These are phyloP conservation scores for Pinus taeda DNA, from an alignment of 75 land plant genomes.

Conservation along the genomic window DNA sequence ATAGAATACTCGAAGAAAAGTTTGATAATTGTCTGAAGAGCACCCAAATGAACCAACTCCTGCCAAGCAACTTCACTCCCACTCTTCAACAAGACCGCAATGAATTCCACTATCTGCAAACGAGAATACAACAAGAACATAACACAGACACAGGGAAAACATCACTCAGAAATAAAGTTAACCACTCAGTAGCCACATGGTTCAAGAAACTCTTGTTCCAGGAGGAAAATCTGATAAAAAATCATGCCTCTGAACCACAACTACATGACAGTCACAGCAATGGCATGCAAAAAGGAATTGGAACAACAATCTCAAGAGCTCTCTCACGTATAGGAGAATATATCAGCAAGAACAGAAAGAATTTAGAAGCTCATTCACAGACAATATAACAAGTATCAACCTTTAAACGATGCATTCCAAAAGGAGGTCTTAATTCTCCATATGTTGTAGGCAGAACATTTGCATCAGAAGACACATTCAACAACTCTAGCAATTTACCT, in stretches of 20 bases:
- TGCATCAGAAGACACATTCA: conserved; percentile 68
- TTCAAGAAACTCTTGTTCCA: neutral
- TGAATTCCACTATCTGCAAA: conserved; percentile 92
- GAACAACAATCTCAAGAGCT: neutral
- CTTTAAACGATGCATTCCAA: conserved; percentile 96
- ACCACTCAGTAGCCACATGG: neutral
- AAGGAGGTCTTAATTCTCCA: conserved; percentile 89
- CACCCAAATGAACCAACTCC: conserved; percentile 74
- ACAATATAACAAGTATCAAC: conserved; percentile 21
- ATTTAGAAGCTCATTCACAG: neutral
- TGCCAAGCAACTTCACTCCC: conserved; percentile 84
- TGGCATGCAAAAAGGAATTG: neutral
- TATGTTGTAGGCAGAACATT: conserved; percentile 74
- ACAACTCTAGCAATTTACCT: conserved; percentile 76
- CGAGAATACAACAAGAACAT: neutral
- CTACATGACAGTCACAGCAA: neutral
- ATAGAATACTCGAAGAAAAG: conserved; percentile 89
- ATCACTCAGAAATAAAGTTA: neutral
- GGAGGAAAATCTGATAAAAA: neutral
- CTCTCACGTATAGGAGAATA: neutral
- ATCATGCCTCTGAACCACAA: neutral
- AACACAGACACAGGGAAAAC: neutral
- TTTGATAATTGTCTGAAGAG: conserved; percentile 49
- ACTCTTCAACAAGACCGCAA: conserved; percentile 74
- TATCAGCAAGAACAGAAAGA: neutral